A percentile compares a stretch with the other conserved stretches of the same genome.
These are phyloP conservation scores for Stentor roeselii DNA, from an alignment of 73 alveolate genomes.

Conservation along the genomic window DNA sequence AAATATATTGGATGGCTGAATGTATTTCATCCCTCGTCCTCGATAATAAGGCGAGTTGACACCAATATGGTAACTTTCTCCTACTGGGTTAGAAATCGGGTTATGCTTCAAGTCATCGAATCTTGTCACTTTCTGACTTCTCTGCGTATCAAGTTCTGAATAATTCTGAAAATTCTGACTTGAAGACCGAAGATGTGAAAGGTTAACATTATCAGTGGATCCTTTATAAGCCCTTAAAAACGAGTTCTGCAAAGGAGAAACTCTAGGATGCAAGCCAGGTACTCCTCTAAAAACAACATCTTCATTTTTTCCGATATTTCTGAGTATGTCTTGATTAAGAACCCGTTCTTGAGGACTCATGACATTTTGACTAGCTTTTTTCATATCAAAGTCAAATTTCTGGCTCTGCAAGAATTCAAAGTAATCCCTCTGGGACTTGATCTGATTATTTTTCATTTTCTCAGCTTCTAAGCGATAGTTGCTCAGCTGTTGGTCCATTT, in stretches of 20 bases:
- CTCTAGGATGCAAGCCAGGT: constrained; percentile 18
- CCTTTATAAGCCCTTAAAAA: constrained; percentile 4
- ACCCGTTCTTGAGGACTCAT: neutral
- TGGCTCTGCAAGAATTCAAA: neutral
- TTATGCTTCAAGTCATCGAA: constrained; percentile 8
- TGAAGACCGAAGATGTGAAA: neutral
- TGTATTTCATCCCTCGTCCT: neutral
- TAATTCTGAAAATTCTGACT: neutral
- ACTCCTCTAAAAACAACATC: constrained; percentile 10
- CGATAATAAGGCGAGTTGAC: constrained; percentile 4
- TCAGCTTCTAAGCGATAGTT: neutral
- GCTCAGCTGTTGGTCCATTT: neutral
- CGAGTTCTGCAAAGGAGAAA: constrained; percentile 2
- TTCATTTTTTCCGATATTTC: neutral
- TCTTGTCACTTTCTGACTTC: neutral
- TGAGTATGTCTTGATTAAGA: neutral
- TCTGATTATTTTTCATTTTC: too few species aligned
- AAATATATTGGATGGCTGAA: neutral
- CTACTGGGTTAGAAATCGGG: constrained; percentile 8
- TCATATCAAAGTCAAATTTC: neutral
- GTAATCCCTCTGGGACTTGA: neutral
- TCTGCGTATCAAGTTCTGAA: neutral
- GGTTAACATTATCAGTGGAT: neutral
- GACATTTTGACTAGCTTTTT: too few species aligned
- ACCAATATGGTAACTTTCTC: neutral